These are phyloP conservation scores for Trametes meyenii DNA, from an alignment of 768 basidiomycete genomes.

Conservation along the genomic window DNA sequence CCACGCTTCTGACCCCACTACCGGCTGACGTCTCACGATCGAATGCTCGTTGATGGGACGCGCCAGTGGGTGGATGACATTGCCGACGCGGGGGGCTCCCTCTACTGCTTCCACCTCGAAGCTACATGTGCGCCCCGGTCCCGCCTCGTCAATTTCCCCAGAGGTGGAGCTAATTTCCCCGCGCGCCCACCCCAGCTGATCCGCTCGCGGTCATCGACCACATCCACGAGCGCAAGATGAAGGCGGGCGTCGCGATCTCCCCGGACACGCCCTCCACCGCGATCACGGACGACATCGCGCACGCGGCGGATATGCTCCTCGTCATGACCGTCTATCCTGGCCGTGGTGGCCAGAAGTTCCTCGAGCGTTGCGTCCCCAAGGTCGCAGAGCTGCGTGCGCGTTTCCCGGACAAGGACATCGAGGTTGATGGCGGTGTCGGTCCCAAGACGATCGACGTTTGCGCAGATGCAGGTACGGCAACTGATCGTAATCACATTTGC, in stretches of 20 bases:
- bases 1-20: slow-evolving; percentile 1
- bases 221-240: slow-evolving; percentile 87
- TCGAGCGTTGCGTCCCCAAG: slow-evolving; percentile 91
- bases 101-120: slow-evolving; percentile 97
- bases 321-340: slow-evolving; percentile 99
- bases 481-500: slow-evolving; percentile 13
- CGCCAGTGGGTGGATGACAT: slow-evolving; percentile 93
- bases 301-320: slow-evolving; percentile 89
- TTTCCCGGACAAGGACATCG: slow-evolving; percentile 94
- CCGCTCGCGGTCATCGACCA: slow-evolving; percentile 75
- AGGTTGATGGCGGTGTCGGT: slow-evolving; percentile 98
- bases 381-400: slow-evolving; percentile 86
- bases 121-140: slow-evolving; percentile 67
- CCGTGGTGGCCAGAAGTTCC: slow-evolving; percentile 94
- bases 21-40: background rate
- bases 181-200: slow-evolving; percentile 50
- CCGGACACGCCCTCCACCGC: slow-evolving; percentile 89
- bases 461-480: slow-evolving; percentile 75
- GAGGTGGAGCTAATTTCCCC: background rate
- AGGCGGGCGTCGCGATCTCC: slow-evolving; percentile 94
- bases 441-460: slow-evolving; percentile 86
- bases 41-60: background rate
- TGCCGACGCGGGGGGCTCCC: slow-evolving; percentile 90
- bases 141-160: background rate
- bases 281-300: slow-evolving; percentile 84